phyloP scores from a whole-genome alignment of 139 green algal genomes.

The Chlamydomonas applanata region DNA sequence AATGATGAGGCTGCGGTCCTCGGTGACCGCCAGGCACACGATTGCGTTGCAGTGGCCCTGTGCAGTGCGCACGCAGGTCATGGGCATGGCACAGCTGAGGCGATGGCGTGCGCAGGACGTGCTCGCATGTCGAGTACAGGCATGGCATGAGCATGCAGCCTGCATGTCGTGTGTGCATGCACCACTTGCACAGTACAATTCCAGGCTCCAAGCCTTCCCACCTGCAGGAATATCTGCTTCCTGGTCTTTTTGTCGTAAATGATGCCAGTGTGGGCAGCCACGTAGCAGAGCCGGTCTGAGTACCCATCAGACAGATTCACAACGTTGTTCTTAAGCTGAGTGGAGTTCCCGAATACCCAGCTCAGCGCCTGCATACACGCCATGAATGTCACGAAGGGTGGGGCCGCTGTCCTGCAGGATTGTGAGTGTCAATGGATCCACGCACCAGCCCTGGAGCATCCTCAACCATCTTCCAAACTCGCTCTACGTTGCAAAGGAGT shows the following conservation, averaged over 20 bases:
- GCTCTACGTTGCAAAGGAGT: too few species aligned
- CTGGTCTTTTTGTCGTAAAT: constrained; percentile 52
- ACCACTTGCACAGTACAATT: neutral
- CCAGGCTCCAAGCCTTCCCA: neutral
- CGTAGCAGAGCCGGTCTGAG: constrained; percentile 53
- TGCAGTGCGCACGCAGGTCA: neutral
- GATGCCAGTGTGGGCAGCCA: constrained; percentile 64
- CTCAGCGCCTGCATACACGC: constrained; percentile 46
- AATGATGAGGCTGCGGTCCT: constrained; percentile 53
- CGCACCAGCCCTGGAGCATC: too few species aligned
- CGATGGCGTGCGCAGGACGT: neutral
- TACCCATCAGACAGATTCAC: constrained; percentile 55
- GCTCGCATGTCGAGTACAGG: neutral
- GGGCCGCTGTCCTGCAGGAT: neutral
- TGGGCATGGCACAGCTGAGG: too few species aligned
- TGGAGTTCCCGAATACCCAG: constrained; percentile 55
- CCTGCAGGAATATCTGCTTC: constrained; percentile 53
- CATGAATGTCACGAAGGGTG: constrained; percentile 2
- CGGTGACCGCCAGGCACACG: constrained; percentile 47
- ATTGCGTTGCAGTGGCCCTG: constrained; percentile 76
- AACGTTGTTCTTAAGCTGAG: constrained; percentile 31
- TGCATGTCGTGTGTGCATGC: neutral
- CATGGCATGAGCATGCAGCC: neutral
- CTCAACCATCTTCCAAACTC: too few species aligned
- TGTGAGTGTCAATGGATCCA: too few species aligned